Conservation (phyloP, 2,329 filamentous ascomycete genomes). For the Ceratocystis lukuohia region DNA sequence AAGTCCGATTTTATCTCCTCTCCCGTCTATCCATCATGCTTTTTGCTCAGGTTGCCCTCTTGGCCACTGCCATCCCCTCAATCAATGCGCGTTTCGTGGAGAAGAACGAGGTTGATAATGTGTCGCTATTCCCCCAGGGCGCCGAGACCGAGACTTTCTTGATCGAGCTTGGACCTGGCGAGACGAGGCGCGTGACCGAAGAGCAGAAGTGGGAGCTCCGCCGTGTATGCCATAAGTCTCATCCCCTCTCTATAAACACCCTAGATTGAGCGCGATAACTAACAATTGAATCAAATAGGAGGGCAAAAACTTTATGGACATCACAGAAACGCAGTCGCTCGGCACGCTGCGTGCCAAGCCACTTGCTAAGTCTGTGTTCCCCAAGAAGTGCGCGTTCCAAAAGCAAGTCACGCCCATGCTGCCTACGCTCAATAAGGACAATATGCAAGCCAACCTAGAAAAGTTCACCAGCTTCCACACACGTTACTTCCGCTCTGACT, state of each 20-base stretch:
- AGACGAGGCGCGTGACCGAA: constrained; percentile 79
- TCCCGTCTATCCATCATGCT: constrained; percentile 33
- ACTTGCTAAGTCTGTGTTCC: constrained; percentile 42
- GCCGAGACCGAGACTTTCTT: constrained; percentile 46
- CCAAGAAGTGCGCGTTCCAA: constrained; percentile 50
- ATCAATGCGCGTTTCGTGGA: constrained; percentile 45
- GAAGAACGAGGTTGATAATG: constrained; percentile 32
- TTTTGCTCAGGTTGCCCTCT: constrained; percentile 37
- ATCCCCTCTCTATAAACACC: not conserved
- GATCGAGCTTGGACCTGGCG: constrained; percentile 71
- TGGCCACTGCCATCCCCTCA: constrained; percentile 42
- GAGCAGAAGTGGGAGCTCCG: constrained; percentile 89
- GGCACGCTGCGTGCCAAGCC: constrained; percentile 24
- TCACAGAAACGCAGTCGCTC: constrained; percentile 60
- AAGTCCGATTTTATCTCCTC: not conserved
- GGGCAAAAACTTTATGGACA: constrained; percentile 85
- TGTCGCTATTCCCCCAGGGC: constrained; percentile 36
- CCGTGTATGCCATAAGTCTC: constrained; percentile 42
- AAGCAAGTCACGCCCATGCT: constrained; percentile 54
- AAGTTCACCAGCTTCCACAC: constrained; percentile 69
- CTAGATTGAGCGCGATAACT: too few relatives aligned
- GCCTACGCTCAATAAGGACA: constrained; percentile 54
- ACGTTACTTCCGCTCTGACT: constrained; percentile 66
- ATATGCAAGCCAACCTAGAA: constrained; percentile 67
- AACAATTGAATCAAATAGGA: constrained; percentile 36